These are phyloP conservation scores for Aquilaria yunnanensis DNA, from an alignment of 345 rosid species.

Conservation along the genomic window DNA sequence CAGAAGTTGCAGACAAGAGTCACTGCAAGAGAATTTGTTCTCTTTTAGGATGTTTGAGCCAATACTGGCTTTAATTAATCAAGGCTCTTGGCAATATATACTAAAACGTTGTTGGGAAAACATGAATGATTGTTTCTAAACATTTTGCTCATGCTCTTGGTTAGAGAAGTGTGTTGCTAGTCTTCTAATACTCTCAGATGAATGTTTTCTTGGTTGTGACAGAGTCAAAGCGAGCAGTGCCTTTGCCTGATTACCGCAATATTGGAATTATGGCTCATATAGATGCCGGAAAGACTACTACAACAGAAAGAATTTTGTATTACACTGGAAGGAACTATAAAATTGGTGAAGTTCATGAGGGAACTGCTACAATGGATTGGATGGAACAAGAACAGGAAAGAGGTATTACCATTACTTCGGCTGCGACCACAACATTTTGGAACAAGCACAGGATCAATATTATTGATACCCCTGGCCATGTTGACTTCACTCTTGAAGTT, in stretches of 20 bases:
- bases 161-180: constrained; percentile 10
- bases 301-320: constrained; percentile 79
- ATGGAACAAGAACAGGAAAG: constrained; percentile 99
- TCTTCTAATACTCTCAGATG: constrained; percentile 2
- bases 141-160: too few species aligned
- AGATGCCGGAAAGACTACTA: constrained; percentile 97
- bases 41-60: background rate
- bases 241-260: constrained; percentile 80
- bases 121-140: too few species aligned
- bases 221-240: constrained; percentile 61
- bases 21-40: background rate
- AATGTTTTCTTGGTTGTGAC: constrained; percentile 16
- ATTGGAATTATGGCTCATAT: constrained; percentile 99
- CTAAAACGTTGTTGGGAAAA: too few species aligned
- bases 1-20: too few species aligned
- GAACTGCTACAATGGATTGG: constrained; percentile 99
- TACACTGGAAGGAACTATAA: constrained; percentile 97
- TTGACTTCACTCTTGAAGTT: constrained; percentile 94
- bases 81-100: background rate
- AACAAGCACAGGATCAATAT: constrained; percentile 87
- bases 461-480: constrained; percentile 96
- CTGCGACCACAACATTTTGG: constrained; percentile 95
- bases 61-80: background rate
- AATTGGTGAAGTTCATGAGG: constrained; percentile 97
- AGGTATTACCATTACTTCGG: constrained; percentile 97